Base-by-base conservation (phyloP, 306 rosid species). In the Medicago lupulina region DNA sequence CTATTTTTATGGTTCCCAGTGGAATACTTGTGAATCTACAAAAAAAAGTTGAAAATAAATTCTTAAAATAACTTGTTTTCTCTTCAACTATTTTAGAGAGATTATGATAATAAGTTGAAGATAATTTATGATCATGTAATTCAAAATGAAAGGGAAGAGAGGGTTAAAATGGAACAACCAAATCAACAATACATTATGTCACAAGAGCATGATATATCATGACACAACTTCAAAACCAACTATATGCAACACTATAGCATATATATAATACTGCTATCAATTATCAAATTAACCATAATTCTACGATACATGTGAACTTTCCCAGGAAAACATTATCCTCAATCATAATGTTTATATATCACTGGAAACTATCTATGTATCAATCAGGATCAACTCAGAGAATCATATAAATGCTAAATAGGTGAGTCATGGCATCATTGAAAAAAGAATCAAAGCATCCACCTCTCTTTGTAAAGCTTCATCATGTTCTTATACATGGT, bases 401-500 rank as follows among this genome's bases (percentile, higher is more conserved):
- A 47, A 13, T 71, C 38, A 13, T 41, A 9, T 28, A 8, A 18
- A n/a, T 14, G 44, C 44, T 21, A 76, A 19, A 14, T 18, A 7
- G 23, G 58, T 14, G 53, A 75, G 53, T 71, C 38, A 69, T 7
- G 8, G 28, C 21, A 62, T 51, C 25, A 12, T 34, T 70, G 53
- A 41, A 78, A 14, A 70, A 12, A 39, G 54, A 53, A 65, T 73
- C 59, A 21, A 21, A 79, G 65, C 64, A 54, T 82, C 58, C 50
- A 96, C 99, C 98, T 96, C 99, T 82, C 99, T 85, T 80, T 92
- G 97, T 50, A 96, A 81, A 82, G 96, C 96, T 87, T 92, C 98
- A 60, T 96, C 99, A 47, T 92, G 99, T 70, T 96, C 99, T 85
- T 88, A 98, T 98, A 87, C 92, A 98, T 21, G 97, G 97, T 50